Percentiles rank a stretch among this genome's conserved stretches.
Evolutionary conservation across 768 basidiomycete species (phyloP).

Genomic region (Tricholoma hemisulphureum): DNA sequence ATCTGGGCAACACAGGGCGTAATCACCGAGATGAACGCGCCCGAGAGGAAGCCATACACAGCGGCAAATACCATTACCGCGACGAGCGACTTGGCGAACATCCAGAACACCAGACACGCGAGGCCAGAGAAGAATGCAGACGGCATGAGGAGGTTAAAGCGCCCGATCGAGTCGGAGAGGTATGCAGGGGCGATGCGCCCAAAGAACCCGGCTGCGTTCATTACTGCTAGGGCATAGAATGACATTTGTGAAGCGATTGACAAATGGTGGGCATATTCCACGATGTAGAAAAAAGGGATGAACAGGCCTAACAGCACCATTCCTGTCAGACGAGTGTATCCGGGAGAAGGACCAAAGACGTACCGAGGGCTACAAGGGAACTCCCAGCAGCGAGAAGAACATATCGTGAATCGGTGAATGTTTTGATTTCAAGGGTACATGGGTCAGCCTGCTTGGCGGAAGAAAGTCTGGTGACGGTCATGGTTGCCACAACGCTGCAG

Average conservation of each 20-base stretch:
- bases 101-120: constrained; percentile 58
- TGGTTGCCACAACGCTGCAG: constrained; percentile 45
- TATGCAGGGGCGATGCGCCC: constrained; percentile 65
- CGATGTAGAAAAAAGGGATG: constrained; percentile 71
- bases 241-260: constrained; percentile 37
- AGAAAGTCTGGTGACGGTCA: constrained; percentile 43
- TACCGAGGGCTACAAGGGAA: constrained; percentile 61
- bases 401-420: constrained; percentile 51
- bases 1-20: constrained; percentile 69
- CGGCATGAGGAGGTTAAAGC: constrained; percentile 65
- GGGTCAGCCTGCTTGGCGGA: constrained; percentile 27
- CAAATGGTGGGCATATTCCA: constrained; percentile 52
- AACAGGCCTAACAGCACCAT: constrained; percentile 50
- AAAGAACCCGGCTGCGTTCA: constrained; percentile 67
- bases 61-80: constrained; percentile 51
- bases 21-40: constrained; percentile 66
- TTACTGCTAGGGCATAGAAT: constrained; percentile 59
- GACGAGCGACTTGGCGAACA: constrained; percentile 39
- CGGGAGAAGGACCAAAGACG: constrained; percentile 16
- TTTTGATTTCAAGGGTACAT: constrained; percentile 28
- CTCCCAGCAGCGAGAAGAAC: constrained; percentile 53
- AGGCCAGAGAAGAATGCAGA: constrained; percentile 63
- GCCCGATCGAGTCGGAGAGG: constrained; percentile 62
- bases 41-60: constrained; percentile 63
- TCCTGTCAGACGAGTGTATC: neutral